Percentiles rank a stretch among this genome's conserved stretches.
Conservation (phyloP, 1,284 basidiomycete genomes). For the Leccinum fallax region DNA sequence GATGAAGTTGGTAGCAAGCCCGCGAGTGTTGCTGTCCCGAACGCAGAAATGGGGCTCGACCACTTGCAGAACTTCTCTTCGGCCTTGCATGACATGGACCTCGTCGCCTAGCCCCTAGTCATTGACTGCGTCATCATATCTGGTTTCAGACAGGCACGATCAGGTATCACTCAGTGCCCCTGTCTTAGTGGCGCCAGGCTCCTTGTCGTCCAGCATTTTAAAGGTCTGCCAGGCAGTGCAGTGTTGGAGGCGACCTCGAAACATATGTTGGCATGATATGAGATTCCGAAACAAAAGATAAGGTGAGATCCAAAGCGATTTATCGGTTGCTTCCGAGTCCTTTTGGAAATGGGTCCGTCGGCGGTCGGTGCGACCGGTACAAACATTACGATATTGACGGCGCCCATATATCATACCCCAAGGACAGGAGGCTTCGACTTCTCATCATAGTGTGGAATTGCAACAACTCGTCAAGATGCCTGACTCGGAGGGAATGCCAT, state of each 20-base stretch:
- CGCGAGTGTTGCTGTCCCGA: neutral
- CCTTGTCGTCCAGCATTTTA: slow-evolving; percentile 52
- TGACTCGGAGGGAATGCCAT: neutral
- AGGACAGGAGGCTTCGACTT: neutral
- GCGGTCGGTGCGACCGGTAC: slow-evolving; percentile 59
- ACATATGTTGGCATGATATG: slow-evolving; percentile 56
- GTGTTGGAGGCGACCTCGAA: neutral
- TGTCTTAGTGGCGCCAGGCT: slow-evolving; percentile 40
- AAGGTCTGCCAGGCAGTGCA: slow-evolving; percentile 13
- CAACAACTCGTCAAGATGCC: neutral
- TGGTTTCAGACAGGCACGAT: slow-evolving; percentile 66
- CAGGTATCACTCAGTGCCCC: slow-evolving; percentile 46
- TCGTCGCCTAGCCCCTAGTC: slow-evolving; percentile 38
- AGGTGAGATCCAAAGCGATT: slow-evolving; percentile 66
- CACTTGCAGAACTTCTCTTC: slow-evolving; percentile 39
- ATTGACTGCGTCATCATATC: slow-evolving; percentile 50
- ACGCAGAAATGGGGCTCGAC: slow-evolving; percentile 21
- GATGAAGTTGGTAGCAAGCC: too few relatives aligned
- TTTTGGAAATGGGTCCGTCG: slow-evolving; percentile 41
- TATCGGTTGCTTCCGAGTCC: slow-evolving; percentile 58
- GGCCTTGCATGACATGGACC: slow-evolving; percentile 54
- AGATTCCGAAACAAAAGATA: slow-evolving; percentile 72
- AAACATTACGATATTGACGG: slow-evolving; percentile 9
- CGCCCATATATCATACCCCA: slow-evolving; percentile 11
- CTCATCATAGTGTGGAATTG: neutral